phyloP scores from a whole-genome alignment of 352 stramenopile genomes.

The Globisporangium irregulare region DNA sequence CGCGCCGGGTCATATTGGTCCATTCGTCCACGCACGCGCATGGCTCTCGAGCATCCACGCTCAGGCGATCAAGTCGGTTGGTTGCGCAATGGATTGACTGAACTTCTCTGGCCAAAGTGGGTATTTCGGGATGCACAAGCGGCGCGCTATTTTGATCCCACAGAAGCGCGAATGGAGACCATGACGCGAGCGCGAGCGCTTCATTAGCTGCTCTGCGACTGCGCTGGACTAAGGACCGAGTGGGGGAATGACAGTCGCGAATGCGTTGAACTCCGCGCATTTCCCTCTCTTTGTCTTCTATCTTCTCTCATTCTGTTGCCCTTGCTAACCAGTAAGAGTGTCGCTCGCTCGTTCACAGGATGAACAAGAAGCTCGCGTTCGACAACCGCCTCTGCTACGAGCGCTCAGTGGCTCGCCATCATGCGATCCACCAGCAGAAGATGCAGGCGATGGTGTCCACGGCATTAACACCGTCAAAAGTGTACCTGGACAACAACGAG shows the following conservation, averaged over 20 bases:
- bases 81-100: neutral
- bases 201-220: neutral
- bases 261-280: neutral
- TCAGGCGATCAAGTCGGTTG: neutral
- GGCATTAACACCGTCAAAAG: conserved; percentile 51
- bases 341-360: conserved; percentile 15
- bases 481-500: conserved; percentile 59
- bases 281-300: neutral
- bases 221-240: neutral
- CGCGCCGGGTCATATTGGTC: neutral
- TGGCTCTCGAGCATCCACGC: neutral
- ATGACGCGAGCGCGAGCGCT: neutral
- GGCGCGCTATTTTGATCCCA: conserved; percentile 1
- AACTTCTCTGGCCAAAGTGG: neutral
- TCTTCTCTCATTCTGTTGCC: neutral
- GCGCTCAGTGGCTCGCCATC: conserved; percentile 59
- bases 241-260: neutral
- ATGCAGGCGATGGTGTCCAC: conserved; percentile 60
- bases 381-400: conserved; percentile 84
- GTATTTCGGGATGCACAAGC: neutral
- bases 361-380: conserved; percentile 79
- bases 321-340: neutral
- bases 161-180: neutral
- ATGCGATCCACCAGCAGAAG: conserved; percentile 64
- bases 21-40: neutral